phyloP scores from a whole-genome alignment of 257 asterid genomes.

The Nicotiana paniculata region DNA sequence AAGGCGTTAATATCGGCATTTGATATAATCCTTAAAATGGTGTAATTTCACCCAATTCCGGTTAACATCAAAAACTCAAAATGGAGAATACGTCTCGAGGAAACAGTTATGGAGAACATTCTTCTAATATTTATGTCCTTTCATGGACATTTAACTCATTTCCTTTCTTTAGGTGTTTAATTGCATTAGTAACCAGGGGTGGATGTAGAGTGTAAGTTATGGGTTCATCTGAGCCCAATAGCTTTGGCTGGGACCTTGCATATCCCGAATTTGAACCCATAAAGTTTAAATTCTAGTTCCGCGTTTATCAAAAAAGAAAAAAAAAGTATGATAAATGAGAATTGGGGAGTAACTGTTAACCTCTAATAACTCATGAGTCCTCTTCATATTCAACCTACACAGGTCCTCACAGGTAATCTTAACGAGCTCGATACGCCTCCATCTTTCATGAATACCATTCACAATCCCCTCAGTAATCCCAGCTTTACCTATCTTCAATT shows the following conservation, averaged over 20 bases:
- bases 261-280: neutral
- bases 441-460: slow-evolving; percentile 93
- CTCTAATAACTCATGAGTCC: slow-evolving; percentile 94
- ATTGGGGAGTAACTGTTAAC: slow-evolving; percentile 24
- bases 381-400: slow-evolving; percentile 88
- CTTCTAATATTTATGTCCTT: neutral
- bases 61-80: neutral
- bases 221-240: no score
- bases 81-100: neutral
- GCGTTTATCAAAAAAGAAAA: no score
- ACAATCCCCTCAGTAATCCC: slow-evolving; percentile 97
- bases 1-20: neutral
- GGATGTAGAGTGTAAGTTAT: no score
- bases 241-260: no score
- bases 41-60: neutral
- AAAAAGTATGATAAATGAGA: neutral
- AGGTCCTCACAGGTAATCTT: slow-evolving; percentile 79
- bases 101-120: neutral
- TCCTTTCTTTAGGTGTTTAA: neutral
- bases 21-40: neutral
- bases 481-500: slow-evolving; percentile 75
- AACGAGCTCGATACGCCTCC: slow-evolving; percentile 83
- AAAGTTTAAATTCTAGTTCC: neutral
- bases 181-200: neutral
- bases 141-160: neutral